A percentile compares a stretch with the other conserved stretches of the same genome.
These are phyloP conservation scores for Neurospora discreta DNA, from an alignment of 495 filamentous ascomycete genomes.

Conservation along the genomic window DNA sequence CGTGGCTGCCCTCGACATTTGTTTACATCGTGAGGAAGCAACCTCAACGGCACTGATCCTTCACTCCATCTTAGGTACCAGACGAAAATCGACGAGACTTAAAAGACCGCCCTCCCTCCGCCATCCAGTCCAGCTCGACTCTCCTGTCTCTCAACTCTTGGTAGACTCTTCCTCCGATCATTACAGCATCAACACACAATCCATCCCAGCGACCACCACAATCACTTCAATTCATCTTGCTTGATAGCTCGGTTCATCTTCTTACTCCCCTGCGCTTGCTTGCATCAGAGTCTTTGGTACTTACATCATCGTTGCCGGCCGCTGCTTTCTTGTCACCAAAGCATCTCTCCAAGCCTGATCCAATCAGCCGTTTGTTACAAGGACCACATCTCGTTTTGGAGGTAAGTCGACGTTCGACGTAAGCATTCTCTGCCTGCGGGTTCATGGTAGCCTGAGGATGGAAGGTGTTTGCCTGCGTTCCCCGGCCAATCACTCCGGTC, in stretches of 20 bases:
- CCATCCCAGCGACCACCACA: conserved; percentile 29
- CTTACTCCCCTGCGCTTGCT: conserved; percentile 38
- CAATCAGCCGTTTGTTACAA: neutral
- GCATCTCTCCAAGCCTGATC: conserved; percentile 5
- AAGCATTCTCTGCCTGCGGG: neutral
- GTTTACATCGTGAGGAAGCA: conserved; percentile 3
- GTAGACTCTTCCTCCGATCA: conserved; percentile 36
- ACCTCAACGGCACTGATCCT: neutral
- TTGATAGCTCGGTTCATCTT: conserved; percentile 45
- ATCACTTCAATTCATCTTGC: conserved; percentile 42
- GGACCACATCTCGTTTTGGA: conserved; percentile 14
- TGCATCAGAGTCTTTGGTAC: conserved; percentile 39
- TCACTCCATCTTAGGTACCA: neutral
- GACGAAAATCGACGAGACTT: neutral
- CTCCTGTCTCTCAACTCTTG: conserved; percentile 27
- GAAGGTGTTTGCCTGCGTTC: neutral
- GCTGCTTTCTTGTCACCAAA: conserved; percentile 15
- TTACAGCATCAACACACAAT: conserved; percentile 39
- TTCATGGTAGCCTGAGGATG: neutral
- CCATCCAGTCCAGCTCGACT: conserved; percentile 10
- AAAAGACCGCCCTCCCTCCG: neutral
- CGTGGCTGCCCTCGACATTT: neutral
- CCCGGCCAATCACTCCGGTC: neutral
- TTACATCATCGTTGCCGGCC: conserved; percentile 21
- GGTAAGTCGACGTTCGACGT: conserved; percentile 11